Evolutionary conservation across 139 green algal species (phyloP).

Genomic region (Haematococcus sp.): DNA sequence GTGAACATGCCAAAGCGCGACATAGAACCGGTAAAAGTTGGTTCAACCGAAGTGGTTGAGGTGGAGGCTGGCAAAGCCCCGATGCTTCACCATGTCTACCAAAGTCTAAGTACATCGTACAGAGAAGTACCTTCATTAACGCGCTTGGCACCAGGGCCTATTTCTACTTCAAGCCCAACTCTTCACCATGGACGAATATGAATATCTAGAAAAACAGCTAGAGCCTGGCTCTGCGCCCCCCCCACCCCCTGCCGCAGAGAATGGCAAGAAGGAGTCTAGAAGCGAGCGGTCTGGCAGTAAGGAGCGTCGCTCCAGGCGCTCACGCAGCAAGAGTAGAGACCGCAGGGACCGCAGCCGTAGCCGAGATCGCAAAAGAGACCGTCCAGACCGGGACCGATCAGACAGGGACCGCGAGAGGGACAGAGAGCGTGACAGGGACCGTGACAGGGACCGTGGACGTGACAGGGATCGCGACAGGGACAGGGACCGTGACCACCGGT

Average conservation of each 20-base stretch:
- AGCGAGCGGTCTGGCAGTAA: conserved; percentile 4
- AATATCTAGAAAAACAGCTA: conserved; percentile 38
- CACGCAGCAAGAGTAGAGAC: conserved; percentile 11
- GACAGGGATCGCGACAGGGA: not conserved
- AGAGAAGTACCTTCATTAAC: too few relatives aligned
- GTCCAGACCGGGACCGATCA: too few relatives aligned
- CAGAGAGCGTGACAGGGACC: conserved; percentile 2
- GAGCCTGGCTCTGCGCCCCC: conserved; percentile 6
- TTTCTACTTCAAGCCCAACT: too few relatives aligned
- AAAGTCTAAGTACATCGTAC: too few relatives aligned
- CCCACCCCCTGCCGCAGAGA: not conserved
- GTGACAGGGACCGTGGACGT: not conserved
- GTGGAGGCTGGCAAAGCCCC: too few relatives aligned
- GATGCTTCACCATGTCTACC: too few relatives aligned
- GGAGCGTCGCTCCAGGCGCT: conserved; percentile 14
- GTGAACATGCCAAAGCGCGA: too few relatives aligned
- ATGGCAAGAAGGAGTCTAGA: not conserved
- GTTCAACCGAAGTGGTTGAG: too few relatives aligned
- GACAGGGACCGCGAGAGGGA: conserved; percentile 14
- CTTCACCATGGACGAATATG: conserved; percentile 23
- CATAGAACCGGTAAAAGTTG: too few relatives aligned
- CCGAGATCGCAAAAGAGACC: not conserved
- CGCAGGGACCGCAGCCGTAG: not conserved
- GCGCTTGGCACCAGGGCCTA: too few relatives aligned
- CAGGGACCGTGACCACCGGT: not conserved